phyloP scores from a whole-genome alignment of 1,284 basidiomycete genomes.

The Phellinidium pouzarii region DNA sequence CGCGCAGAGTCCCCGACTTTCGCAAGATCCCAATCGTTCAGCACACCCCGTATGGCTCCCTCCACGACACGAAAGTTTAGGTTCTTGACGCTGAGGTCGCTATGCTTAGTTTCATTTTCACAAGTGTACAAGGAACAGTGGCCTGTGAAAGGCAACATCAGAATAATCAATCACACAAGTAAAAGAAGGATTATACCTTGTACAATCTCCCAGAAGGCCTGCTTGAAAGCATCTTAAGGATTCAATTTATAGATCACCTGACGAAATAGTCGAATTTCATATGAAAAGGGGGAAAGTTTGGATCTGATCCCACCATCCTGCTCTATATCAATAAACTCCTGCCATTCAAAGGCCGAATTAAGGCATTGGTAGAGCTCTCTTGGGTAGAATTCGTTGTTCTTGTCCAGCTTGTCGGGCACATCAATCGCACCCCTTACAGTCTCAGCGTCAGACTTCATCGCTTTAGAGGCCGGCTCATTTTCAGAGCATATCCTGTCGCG shows the following conservation, averaged over 20 bases:
- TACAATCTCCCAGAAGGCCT: not conserved
- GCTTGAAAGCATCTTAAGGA: not conserved
- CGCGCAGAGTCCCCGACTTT: not conserved
- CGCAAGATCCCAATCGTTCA: slow-evolving; percentile 14
- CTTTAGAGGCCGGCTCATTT: no score
- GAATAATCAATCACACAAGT: not conserved
- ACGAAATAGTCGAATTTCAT: not conserved
- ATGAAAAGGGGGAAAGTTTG: not conserved
- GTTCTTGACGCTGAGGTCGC: slow-evolving; percentile 11
- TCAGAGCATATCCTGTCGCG: no score
- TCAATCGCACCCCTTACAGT: no score
- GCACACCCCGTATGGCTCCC: slow-evolving; percentile 1
- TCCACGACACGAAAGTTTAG: not conserved
- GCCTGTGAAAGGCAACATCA: not conserved
- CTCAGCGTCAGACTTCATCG: no score
- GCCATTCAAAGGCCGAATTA: not conserved
- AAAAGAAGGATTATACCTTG: not conserved
- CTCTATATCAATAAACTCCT: not conserved
- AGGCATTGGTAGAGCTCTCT: not conserved
- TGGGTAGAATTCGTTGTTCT: no score
- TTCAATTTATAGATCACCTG: not conserved
- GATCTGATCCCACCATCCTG: not conserved
- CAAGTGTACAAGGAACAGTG: slow-evolving; percentile 2
- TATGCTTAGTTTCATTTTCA: not conserved
- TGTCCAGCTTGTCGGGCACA: no score